Conservation (phyloP, 225 moss, liverwort and hornwort species). For the Polytrichum commune region DNA sequence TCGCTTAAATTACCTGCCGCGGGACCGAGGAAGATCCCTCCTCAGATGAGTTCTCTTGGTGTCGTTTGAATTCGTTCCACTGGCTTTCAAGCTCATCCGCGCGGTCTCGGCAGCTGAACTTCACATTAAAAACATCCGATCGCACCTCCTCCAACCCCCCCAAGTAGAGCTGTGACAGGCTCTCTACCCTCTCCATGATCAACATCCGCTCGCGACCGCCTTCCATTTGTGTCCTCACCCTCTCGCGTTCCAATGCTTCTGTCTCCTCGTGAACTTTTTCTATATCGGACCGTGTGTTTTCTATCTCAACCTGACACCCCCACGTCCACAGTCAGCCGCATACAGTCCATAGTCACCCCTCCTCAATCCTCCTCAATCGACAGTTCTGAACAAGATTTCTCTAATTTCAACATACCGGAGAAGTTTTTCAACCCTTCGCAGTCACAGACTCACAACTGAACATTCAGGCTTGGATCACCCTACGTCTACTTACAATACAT, state of each 20-base stretch:
- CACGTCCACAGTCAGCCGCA: not conserved
- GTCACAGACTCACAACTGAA: too few relatives aligned
- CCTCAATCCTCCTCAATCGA: not conserved
- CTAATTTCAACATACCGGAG: too few relatives aligned
- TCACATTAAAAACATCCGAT: constrained; percentile 77
- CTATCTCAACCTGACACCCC: constrained; percentile 47
- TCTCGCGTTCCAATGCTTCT: constrained; percentile 71
- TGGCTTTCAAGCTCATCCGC: constrained; percentile 75
- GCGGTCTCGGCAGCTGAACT: constrained; percentile 78
- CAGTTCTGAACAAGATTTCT: too few relatives aligned
- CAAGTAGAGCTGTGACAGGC: constrained; percentile 83
- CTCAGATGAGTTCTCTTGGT: constrained; percentile 46
- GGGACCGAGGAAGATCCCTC: constrained; percentile 49
- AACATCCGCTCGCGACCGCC: constrained; percentile 71
- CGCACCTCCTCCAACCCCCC: constrained; percentile 95
- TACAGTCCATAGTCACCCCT: not conserved
- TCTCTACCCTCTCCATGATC: constrained; percentile 90
- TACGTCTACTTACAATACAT: too few relatives aligned
- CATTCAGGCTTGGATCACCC: too few relatives aligned
- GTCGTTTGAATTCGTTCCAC: constrained; percentile 60
- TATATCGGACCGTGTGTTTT: constrained; percentile 46
- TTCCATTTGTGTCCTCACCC: constrained; percentile 58
- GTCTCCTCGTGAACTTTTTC: constrained; percentile 62
- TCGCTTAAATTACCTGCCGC: constrained; percentile 28
- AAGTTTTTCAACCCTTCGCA: too few relatives aligned